phyloP scores from a whole-genome alignment of 371 early-diverging fungal species.

The Actinomortierella ambigua region DNA sequence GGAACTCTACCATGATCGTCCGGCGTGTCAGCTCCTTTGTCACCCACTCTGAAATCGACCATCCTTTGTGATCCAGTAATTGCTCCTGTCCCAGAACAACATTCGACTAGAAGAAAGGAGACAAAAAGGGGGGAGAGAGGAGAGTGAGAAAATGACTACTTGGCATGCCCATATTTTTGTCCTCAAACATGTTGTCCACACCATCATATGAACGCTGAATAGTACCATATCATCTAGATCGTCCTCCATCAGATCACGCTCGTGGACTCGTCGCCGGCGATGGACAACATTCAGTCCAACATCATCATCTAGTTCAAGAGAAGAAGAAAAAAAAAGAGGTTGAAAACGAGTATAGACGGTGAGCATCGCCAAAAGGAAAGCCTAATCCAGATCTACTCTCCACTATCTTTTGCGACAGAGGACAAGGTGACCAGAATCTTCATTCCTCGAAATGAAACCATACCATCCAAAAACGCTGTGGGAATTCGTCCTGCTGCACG shows the following conservation, averaged over 20 bases:
- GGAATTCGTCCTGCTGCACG: conserved; percentile 78
- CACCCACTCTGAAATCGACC: conserved; percentile 80
- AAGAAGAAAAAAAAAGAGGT: not conserved
- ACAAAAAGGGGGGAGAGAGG: not conserved
- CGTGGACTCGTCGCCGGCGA: conserved; percentile 65
- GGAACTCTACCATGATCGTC: conserved; percentile 86
- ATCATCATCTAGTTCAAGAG: conserved; percentile 50
- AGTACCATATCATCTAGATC: conserved; percentile 69
- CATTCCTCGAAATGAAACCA: conserved; percentile 41
- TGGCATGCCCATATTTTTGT: too few relatives aligned
- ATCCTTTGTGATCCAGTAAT: conserved; percentile 52
- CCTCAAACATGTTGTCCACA: too few relatives aligned
- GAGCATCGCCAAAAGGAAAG: not conserved
- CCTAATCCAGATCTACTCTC: too few relatives aligned
- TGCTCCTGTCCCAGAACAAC: conserved; percentile 55
- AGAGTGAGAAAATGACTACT: too few relatives aligned
- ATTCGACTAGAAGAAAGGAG: conserved; percentile 50
- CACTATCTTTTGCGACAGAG: too few relatives aligned
- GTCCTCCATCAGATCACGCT: conserved; percentile 57
- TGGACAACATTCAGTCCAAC: conserved; percentile 59
- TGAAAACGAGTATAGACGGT: not conserved
- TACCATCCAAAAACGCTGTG: conserved; percentile 84
- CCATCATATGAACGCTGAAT: too few relatives aligned
- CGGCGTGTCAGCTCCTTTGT: conserved; percentile 76
- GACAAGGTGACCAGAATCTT: conserved; percentile 25